These are phyloP conservation scores for Colletotrichum euphorbiae DNA, from an alignment of 2,329 filamentous ascomycete species.

Conservation along the genomic window DNA sequence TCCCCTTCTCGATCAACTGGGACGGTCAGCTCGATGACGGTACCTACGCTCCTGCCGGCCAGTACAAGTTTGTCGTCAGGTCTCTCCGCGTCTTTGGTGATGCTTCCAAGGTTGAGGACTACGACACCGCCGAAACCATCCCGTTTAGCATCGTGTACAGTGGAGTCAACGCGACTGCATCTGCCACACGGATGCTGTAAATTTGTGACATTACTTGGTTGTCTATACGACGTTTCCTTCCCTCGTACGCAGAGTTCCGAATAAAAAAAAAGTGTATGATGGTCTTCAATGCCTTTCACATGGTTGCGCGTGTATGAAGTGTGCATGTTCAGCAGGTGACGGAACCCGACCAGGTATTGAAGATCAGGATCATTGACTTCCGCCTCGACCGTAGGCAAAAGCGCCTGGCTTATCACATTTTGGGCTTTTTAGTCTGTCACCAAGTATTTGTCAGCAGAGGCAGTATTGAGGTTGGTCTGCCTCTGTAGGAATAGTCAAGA, in stretches of 20 bases:
- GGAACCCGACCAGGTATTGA: too few relatives aligned
- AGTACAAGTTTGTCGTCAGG: slow-evolving; percentile 62
- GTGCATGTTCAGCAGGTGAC: too few relatives aligned
- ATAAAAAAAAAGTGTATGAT: slow-evolving; percentile 21
- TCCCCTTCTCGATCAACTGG: slow-evolving; percentile 49
- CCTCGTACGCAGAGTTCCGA: slow-evolving; percentile 24
- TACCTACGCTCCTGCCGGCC: slow-evolving; percentile 59
- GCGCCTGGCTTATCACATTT: too few relatives aligned
- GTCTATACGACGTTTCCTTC: slow-evolving; percentile 10
- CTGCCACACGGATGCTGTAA: slow-evolving; percentile 16
- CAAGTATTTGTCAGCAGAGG: too few relatives aligned
- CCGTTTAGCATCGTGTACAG: slow-evolving; percentile 60
- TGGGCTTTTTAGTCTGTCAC: too few relatives aligned
- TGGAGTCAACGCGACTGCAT: slow-evolving; percentile 26
- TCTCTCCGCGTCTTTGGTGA: slow-evolving; percentile 65
- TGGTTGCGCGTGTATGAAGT: too few relatives aligned
- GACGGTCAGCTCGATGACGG: slow-evolving; percentile 61
- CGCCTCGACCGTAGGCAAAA: too few relatives aligned
- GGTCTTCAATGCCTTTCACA: neutral
- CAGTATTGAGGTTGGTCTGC: too few relatives aligned
- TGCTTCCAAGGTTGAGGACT: slow-evolving; percentile 55
- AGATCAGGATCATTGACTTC: too few relatives aligned
- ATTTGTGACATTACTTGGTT: neutral
- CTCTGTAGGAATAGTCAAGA: too few relatives aligned
- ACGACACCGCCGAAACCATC: slow-evolving; percentile 57